A percentile compares a stretch with the other conserved stretches of the same genome.
Evolutionary conservation across 495 filamentous ascomycete species (phyloP).

Genomic region (Saxophila tyrrhenica): DNA sequence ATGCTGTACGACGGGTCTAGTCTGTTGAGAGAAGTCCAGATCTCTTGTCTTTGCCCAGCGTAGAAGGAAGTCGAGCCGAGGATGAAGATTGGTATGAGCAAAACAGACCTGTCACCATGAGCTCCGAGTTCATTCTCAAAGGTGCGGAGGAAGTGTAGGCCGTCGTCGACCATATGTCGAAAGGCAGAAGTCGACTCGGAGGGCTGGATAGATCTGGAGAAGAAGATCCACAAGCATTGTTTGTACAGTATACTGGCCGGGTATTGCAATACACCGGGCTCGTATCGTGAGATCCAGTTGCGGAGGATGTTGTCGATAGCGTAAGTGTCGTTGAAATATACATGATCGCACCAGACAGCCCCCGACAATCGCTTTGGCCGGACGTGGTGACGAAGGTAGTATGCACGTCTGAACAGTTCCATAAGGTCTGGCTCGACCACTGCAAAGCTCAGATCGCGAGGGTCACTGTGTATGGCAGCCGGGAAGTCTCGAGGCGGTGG

Average conservation of each 20-base stretch:
- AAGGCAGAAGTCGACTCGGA: background rate
- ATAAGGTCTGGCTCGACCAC: background rate
- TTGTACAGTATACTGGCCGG: constrained; percentile 2
- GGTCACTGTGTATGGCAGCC: background rate
- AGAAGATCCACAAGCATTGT: constrained; percentile 3
- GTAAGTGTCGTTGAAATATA: constrained; percentile 2
- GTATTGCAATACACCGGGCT: background rate
- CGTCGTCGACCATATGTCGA: constrained; percentile 1
- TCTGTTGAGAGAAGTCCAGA: background rate
- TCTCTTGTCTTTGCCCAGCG: background rate
- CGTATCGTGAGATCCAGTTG: background rate
- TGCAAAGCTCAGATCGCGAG: background rate
- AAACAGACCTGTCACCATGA: background rate
- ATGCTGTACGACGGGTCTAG: background rate
- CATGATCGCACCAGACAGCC: background rate
- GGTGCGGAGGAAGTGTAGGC: background rate
- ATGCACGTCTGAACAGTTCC: background rate
- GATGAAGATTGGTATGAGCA: constrained; percentile 1
- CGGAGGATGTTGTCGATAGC: background rate
- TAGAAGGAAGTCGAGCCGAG: background rate
- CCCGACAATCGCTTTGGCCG: background rate
- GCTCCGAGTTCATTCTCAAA: background rate
- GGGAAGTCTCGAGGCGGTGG: background rate
- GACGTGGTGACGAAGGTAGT: constrained; percentile 1
- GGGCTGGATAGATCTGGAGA: background rate